phyloP scores from a whole-genome alignment of 1,284 basidiomycete genomes.

The Phylloboletellus chloephorus region DNA sequence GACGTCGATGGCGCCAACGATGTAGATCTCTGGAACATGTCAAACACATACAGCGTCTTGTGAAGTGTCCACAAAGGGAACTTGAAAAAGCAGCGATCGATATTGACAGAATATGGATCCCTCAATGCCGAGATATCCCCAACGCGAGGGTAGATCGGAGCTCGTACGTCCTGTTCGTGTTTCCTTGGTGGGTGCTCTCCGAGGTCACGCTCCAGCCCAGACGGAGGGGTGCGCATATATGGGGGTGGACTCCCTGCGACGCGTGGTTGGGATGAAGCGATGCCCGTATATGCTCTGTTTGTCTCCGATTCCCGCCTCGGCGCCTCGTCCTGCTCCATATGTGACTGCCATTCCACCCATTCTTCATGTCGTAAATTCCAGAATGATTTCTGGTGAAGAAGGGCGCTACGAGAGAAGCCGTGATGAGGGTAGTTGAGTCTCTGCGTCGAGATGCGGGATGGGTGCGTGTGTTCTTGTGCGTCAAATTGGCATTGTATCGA shows the following conservation, averaged over 20 bases:
- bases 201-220: conserved; percentile 28
- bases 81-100: conserved; percentile 54
- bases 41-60: conserved; percentile 57
- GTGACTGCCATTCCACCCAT: conserved; percentile 39
- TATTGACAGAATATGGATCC: conserved; percentile 48
- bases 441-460: conserved; percentile 10
- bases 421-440: conserved; percentile 37
- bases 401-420: conserved; percentile 54
- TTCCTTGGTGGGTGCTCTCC: conserved; percentile 11
- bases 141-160: conserved; percentile 55
- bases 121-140: conserved; percentile 55
- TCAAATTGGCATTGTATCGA: conserved; percentile 6
- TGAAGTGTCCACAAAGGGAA: conserved; percentile 60
- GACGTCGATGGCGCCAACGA: neutral
- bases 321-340: conserved; percentile 13
- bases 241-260: conserved; percentile 12
- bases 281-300: conserved; percentile 21
- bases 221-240: conserved; percentile 19
- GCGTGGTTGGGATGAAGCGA: conserved; percentile 5
- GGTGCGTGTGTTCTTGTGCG: conserved; percentile 3
- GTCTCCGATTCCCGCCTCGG: conserved; percentile 31
- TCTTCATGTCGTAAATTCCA: conserved; percentile 50
- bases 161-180: conserved; percentile 21
- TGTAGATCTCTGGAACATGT: conserved; percentile 38
- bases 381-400: conserved; percentile 53